Conservation (phyloP, 2,329 filamentous ascomycete genomes). For the Arthrobotrys entomopaga region DNA sequence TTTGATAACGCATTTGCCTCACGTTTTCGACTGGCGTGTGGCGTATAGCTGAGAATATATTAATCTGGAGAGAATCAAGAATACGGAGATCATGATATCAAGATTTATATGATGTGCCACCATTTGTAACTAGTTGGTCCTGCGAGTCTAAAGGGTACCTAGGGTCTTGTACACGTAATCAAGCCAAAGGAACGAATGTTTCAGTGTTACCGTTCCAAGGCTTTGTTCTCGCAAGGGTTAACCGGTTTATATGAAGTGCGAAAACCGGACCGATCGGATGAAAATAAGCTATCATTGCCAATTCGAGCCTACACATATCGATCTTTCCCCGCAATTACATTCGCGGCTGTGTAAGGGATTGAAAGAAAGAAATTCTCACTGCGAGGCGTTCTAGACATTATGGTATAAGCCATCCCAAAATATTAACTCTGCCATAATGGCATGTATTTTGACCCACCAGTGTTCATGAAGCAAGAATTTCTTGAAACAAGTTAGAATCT, state of each 20-base stretch:
- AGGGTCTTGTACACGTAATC: slow-evolving; percentile 4
- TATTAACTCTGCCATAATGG: slow-evolving; percentile 1
- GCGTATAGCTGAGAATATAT: too few species aligned
- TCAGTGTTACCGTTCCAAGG: too few species aligned
- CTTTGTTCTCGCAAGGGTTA: too few species aligned
- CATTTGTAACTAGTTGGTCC: not conserved
- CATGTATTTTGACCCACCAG: too few species aligned
- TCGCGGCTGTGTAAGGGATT: slow-evolving; percentile 3
- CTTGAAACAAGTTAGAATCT: not conserved
- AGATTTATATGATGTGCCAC: not conserved
- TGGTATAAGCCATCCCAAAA: too few species aligned
- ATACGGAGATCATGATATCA: too few species aligned
- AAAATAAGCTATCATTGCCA: not conserved
- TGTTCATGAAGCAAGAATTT: slow-evolving; percentile 19
- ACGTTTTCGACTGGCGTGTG: too few species aligned
- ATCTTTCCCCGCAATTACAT: slow-evolving; percentile 1
- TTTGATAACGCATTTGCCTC: too few species aligned
- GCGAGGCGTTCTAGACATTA: slow-evolving; percentile 8
- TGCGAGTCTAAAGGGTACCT: not conserved
- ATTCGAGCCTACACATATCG: not conserved
- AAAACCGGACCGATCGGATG: not conserved
- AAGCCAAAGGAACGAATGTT: too few species aligned
- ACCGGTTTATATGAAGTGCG: too few species aligned
- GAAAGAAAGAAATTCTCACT: not conserved
- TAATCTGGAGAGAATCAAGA: too few species aligned